Evolutionary conservation across 768 basidiomycete genomes (phyloP).

Genomic region (Pisolithus microcarpus): DNA sequence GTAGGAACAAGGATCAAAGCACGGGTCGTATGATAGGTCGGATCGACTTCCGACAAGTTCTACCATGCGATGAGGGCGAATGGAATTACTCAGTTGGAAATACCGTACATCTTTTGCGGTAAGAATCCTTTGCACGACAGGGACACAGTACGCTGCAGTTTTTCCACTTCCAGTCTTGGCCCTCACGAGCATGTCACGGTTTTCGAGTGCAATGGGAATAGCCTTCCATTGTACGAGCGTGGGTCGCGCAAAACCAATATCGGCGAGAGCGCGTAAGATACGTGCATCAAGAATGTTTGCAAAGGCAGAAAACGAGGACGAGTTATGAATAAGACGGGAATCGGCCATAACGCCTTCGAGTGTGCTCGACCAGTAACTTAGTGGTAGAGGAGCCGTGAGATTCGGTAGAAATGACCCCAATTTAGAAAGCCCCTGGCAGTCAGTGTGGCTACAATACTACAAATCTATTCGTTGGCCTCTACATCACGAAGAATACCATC

Average conservation of each 20-base stretch:
- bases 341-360: neutral
- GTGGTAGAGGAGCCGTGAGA: no score
- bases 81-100: neutral
- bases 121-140: constrained; percentile 82
- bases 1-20: constrained; percentile 84
- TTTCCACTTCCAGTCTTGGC: constrained; percentile 97
- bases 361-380: no score
- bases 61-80: neutral
- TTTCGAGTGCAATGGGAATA: constrained; percentile 87
- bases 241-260: constrained; percentile 83
- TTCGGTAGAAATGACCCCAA: no score
- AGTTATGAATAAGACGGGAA: constrained; percentile 30
- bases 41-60: constrained; percentile 35
- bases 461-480: no score
- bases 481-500: no score
- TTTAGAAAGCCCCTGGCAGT: no score
- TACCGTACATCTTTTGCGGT: constrained; percentile 67
- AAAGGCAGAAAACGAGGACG: constrained; percentile 51
- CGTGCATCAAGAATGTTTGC: constrained; percentile 78
- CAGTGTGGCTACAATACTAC: no score
- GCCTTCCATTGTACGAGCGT: constrained; percentile 89
- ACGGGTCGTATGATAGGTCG: constrained; percentile 52
- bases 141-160: constrained; percentile 93
- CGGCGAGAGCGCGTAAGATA: constrained; percentile 81
- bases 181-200: constrained; percentile 84